Conservation (phyloP, 495 filamentous ascomycete genomes). For the Halenospora varia region DNA sequence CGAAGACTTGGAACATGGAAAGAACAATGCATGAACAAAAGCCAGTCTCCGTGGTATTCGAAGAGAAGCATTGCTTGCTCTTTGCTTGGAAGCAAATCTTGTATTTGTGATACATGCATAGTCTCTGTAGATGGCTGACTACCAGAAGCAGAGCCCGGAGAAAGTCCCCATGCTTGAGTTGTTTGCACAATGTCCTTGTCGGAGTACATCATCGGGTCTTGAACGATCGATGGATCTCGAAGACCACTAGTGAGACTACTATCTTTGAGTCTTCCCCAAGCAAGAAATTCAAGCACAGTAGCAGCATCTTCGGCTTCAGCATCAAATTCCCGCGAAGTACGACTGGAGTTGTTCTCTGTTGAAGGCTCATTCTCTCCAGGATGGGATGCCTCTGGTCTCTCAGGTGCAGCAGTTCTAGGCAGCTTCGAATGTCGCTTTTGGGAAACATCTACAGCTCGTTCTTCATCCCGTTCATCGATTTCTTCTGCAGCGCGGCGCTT, state of each 20-base stretch:
- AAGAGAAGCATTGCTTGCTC: constrained; percentile 30
- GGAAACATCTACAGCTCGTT: background rate
- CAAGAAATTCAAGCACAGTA: constrained; percentile 41
- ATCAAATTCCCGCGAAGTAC: constrained; percentile 5
- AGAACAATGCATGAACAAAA: constrained; percentile 38
- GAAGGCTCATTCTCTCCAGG: background rate
- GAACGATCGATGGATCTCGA: constrained; percentile 2
- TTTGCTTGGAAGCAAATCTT: constrained; percentile 31
- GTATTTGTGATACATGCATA: constrained; percentile 25
- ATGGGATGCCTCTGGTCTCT: background rate
- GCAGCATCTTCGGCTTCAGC: constrained; percentile 37
- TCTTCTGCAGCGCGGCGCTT: background rate
- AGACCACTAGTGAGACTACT: constrained; percentile 12
- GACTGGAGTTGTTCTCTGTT: background rate
- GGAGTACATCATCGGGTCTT: constrained; percentile 8
- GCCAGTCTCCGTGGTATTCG: constrained; percentile 34
- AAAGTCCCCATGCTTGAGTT: constrained; percentile 14
- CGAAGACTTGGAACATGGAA: constrained; percentile 33
- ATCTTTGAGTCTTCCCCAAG: constrained; percentile 39
- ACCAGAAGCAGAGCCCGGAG: constrained; percentile 15
- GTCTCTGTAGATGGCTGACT: constrained; percentile 22
- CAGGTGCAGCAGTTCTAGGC: background rate
- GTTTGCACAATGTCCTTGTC: constrained; percentile 28
- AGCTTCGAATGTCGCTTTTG: background rate
- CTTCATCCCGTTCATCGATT: background rate